Percentiles rank a stretch among this genome's conserved stretches.
These are phyloP conservation scores for Penicillium frequentans DNA, from an alignment of 2,329 filamentous ascomycete genomes.

Conservation along the genomic window DNA sequence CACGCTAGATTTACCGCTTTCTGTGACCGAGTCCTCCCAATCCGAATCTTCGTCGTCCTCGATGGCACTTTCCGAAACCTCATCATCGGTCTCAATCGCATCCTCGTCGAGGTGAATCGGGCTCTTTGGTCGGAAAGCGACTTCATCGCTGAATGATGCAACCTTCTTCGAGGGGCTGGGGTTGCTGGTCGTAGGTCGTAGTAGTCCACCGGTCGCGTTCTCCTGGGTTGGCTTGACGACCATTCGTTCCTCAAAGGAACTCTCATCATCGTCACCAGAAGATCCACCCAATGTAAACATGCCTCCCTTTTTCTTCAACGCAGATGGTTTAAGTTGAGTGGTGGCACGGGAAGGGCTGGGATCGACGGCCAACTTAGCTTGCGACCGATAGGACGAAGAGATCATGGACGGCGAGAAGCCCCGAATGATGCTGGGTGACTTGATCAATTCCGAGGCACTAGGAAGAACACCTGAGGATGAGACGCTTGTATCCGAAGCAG, in stretches of 20 bases:
- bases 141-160: slow-evolving; percentile 76
- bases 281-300: slow-evolving; percentile 76
- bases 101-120: slow-evolving; percentile 54
- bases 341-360: slow-evolving; percentile 57
- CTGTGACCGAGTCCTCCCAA: slow-evolving; percentile 69
- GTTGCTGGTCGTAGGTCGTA: slow-evolving; percentile 37
- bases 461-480: slow-evolving; percentile 51
- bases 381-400: slow-evolving; percentile 66
- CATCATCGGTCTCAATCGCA: slow-evolving; percentile 62
- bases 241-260: slow-evolving; percentile 67
- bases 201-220: slow-evolving; percentile 57
- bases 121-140: slow-evolving; percentile 62
- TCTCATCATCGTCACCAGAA: slow-evolving; percentile 79
- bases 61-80: slow-evolving; percentile 80
- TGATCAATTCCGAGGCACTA: slow-evolving; percentile 51
- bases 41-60: slow-evolving; percentile 66
- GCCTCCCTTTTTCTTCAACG: slow-evolving; percentile 65
- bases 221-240: slow-evolving; percentile 51
- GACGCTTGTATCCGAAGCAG: slow-evolving; percentile 62
- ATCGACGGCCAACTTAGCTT: slow-evolving; percentile 54
- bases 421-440: slow-evolving; percentile 70
- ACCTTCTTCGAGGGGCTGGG: slow-evolving; percentile 64
- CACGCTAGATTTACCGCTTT: slow-evolving; percentile 79
- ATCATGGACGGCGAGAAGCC: slow-evolving; percentile 80
- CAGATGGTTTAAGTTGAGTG: slow-evolving; percentile 57